Conservation (phyloP, 169 alveolate species). For the Plasmodium adleri region DNA sequence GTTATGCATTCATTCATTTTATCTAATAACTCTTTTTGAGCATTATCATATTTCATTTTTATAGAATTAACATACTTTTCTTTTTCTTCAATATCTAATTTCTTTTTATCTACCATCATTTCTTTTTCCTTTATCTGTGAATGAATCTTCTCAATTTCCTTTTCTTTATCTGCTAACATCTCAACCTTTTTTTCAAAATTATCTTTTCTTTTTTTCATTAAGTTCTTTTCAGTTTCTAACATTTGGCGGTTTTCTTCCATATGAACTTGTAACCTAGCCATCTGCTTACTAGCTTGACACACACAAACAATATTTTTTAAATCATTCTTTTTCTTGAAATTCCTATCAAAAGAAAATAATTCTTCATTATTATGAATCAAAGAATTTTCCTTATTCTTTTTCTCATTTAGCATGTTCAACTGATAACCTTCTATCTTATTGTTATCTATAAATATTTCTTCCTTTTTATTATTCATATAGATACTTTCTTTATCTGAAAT, state of each 20-base stretch:
- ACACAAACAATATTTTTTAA: constrained; percentile 69
- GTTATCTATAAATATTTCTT: constrained; percentile 13
- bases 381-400: constrained; percentile 20
- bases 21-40: constrained; percentile 60
- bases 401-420: constrained; percentile 20
- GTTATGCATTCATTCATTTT: constrained; percentile 72
- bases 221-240: constrained; percentile 73
- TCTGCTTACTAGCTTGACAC: constrained; percentile 74
- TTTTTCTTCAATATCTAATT: constrained; percentile 57
- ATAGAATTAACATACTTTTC: constrained; percentile 68
- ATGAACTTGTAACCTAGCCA: constrained; percentile 75
- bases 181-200: constrained; percentile 73
- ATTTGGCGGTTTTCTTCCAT: constrained; percentile 71
- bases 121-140: constrained; percentile 67
- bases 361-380: constrained; percentile 47
- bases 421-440: constrained; percentile 35
- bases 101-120: constrained; percentile 34
- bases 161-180: constrained; percentile 72
- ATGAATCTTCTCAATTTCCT: constrained; percentile 69
- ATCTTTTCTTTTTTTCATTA: constrained; percentile 61
- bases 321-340: constrained; percentile 53
- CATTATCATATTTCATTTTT: constrained; percentile 62
- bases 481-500: constrained; percentile 18
- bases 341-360: constrained; percentile 35
- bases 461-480: constrained; percentile 5